Percentiles rank a stretch among this genome's conserved stretches.
Conservation (phyloP, 2,329 filamentous ascomycete species). For the Colletotrichum zoysiae region DNA sequence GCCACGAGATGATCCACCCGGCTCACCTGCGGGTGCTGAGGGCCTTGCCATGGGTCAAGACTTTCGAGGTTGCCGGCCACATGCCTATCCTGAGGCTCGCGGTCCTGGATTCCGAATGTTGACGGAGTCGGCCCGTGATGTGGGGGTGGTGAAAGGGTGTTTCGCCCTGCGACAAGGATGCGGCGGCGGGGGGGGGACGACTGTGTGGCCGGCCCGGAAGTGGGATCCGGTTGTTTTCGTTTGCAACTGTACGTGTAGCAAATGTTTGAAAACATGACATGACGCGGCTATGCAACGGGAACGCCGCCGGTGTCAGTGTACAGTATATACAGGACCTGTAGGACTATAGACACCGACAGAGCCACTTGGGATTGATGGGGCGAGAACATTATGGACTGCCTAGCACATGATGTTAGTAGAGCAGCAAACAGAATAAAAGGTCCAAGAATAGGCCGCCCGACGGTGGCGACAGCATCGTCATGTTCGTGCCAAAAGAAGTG, state of each 20-base stretch:
- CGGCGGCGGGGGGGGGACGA: no score
- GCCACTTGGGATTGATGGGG: neutral
- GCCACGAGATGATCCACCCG: neutral
- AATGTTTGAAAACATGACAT: neutral
- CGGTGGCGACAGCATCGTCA: no score
- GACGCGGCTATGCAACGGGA: neutral
- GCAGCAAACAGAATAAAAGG: neutral
- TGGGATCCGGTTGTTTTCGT: no score
- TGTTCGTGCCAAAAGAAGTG: neutral
- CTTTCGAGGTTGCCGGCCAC: neutral
- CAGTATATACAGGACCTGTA: no score
- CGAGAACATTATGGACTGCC: no score
- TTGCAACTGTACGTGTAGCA: neutral
- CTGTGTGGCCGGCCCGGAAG: neutral
- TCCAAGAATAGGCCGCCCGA: neutral
- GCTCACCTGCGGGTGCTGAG: constrained; percentile 25
- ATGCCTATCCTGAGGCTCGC: constrained; percentile 11
- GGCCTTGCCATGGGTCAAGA: constrained; percentile 9
- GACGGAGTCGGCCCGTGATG: neutral
- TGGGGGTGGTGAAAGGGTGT: neutral
- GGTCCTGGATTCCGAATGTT: neutral
- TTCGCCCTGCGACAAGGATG: neutral
- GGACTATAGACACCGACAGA: neutral
- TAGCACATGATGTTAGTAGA: neutral
- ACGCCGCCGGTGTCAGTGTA: neutral